Evolutionary conservation across 441 rosid species (phyloP), one percentile per base, ranked within the genome.

Genomic region (Melastoma candidum): DNA sequence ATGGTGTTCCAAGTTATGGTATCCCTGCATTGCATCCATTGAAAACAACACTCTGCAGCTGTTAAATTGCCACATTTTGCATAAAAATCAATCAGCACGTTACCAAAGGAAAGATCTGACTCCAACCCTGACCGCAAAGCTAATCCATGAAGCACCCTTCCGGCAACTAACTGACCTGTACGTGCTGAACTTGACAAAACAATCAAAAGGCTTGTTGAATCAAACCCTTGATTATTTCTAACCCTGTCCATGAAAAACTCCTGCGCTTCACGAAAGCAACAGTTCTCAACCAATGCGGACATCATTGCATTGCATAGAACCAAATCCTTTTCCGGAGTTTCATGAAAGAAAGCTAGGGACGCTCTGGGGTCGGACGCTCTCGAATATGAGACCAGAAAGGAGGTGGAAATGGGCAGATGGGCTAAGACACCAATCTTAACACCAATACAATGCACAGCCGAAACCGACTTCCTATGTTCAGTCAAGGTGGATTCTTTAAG

Each of bases 1-100:
- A 78, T 55, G 2, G 86, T 68, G 64, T 83, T 83, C 90, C 86
- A 83, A 63, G 86, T 68, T 49, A 83, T 65, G 54, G 60, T 47
- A 43, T 78, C 86, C 68, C 70, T 67, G 14, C 24, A 44, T 13
- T 51, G 68, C 76, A 72, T 73, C 53, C 63, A 59, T 11, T 26
- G 13, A 27, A 77, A 75, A 53, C 68, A 51, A 41, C 56, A 29
- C 64, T 71, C 75, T 0, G 81, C 68, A 1, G 80, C 75, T 54
- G 59, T 51, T 61, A 80, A 65, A 57, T 76, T 79, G 2, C 77
- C 62, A 1, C 73, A 70, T 74, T 83, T 71, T 32, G 82, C 80
- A 59, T 80, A 78, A 75, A 77, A 76, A 59, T 76, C 76, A n/a
- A 80, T 56, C 53, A 80, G 59, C 25, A 78, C 74, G 71, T 83